Evolutionary conservation across 208 protist genomes (phyloP).

Genomic region (Trypanosoma boissoni): DNA sequence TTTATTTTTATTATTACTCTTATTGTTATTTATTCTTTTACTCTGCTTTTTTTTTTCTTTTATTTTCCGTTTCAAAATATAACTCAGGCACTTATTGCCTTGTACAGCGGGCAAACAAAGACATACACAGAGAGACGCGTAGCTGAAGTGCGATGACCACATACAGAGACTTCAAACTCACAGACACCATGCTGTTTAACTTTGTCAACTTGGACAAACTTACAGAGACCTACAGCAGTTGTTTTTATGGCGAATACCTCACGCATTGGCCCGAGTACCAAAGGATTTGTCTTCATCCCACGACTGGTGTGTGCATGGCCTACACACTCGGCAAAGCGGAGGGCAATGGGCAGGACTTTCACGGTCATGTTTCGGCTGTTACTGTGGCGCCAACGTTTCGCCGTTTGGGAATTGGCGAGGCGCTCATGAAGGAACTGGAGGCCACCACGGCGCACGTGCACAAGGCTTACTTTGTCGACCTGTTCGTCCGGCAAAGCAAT

Average conservation of each 20-base stretch:
- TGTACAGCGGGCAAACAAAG: no score
- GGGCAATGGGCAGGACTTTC: slow-evolving; percentile 92
- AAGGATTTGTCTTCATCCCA: slow-evolving; percentile 85
- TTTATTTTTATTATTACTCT: slow-evolving; percentile 13
- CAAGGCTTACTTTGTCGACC: slow-evolving; percentile 99
- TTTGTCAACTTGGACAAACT: slow-evolving; percentile 96
- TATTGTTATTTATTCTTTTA: slow-evolving; percentile 9
- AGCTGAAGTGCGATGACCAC: no score
- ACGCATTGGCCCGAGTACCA: slow-evolving; percentile 97
- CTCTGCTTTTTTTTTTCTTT: slow-evolving; percentile 15
- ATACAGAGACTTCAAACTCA: slow-evolving; percentile 87
- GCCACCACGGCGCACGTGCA: slow-evolving; percentile 79
- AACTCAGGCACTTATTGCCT: no score
- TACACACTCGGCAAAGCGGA: slow-evolving; percentile 98
- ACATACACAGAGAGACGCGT: no score
- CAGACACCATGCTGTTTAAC: slow-evolving; percentile 95
- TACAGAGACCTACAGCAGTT: slow-evolving; percentile 97
- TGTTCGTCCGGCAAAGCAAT: slow-evolving; percentile 98
- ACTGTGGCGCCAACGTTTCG: slow-evolving; percentile 98
- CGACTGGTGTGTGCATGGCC: slow-evolving; percentile 91
- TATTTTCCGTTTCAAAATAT: no score
- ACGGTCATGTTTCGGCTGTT: slow-evolving; percentile 99
- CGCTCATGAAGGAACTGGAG: slow-evolving; percentile 96
- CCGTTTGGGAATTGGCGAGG: slow-evolving; percentile 92
- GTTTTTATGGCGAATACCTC: slow-evolving; percentile 98